phyloP scores from a whole-genome alignment of 495 filamentous ascomycete genomes.

The Rusavskia elegans region DNA sequence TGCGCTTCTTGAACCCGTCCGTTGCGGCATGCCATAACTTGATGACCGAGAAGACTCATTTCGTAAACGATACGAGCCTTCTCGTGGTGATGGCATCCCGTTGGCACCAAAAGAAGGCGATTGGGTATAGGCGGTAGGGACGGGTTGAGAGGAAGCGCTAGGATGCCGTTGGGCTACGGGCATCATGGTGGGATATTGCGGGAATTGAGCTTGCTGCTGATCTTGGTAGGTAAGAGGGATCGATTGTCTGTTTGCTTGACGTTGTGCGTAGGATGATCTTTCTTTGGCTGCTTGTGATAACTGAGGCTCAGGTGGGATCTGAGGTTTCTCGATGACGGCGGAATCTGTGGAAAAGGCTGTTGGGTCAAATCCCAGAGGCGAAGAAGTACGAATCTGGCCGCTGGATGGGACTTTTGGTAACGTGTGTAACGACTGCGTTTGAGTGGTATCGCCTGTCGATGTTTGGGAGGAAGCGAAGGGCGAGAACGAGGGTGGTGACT shows the following conservation, averaged over 20 bases:
- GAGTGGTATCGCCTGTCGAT: neutral
- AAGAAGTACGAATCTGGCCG: constrained; percentile 10
- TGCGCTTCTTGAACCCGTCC: constrained; percentile 44
- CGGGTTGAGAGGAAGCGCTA: constrained; percentile 30
- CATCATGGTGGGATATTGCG: constrained; percentile 20
- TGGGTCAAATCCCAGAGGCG: constrained; percentile 23
- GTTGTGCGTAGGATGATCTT: constrained; percentile 6
- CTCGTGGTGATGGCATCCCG: constrained; percentile 22
- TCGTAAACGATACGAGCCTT: constrained; percentile 38
- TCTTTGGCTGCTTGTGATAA: constrained; percentile 4
- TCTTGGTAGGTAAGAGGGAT: constrained; percentile 27
- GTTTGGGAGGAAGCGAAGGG: constrained; percentile 6
- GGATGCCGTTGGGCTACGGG: constrained; percentile 13
- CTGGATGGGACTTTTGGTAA: constrained; percentile 4
- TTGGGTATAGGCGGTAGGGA: constrained; percentile 39
- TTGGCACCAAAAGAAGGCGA: constrained; percentile 17
- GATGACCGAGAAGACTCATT: constrained; percentile 52
- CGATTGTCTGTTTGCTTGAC: constrained; percentile 19
- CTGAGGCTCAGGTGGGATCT: constrained; percentile 1
- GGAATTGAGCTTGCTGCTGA: constrained; percentile 29
- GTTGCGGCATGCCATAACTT: constrained; percentile 34
- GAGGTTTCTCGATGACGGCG: constrained; percentile 3
- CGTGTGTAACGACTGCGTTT: neutral
- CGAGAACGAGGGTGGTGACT: constrained; percentile 4
- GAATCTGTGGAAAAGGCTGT: constrained; percentile 17